Evolutionary conservation across 2,329 filamentous ascomycete genomes (phyloP).

Genomic region (Karstenula rhodostoma): DNA sequence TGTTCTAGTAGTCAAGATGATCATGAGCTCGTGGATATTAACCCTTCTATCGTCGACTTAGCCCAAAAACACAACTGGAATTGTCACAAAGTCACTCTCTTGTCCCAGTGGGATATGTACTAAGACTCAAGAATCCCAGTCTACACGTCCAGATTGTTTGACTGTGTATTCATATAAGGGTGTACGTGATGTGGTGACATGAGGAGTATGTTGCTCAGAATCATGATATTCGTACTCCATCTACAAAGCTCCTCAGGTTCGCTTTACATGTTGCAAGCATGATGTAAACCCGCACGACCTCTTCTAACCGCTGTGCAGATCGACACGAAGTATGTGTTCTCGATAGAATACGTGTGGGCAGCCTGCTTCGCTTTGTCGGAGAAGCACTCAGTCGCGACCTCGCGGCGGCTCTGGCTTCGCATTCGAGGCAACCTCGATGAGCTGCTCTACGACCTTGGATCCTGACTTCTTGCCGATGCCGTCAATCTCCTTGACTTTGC

Average conservation of each 20-base stretch:
- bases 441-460: constrained; percentile 79
- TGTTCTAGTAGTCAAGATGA: no score
- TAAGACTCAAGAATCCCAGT: no score
- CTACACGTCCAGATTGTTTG: no score
- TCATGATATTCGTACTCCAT: constrained; percentile 11
- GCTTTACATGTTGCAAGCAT: background rate
- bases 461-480: constrained; percentile 81
- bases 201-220: background rate
- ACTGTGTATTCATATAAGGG: no score
- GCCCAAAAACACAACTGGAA: no score
- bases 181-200: background rate
- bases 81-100: no score
- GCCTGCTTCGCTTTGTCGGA: background rate
- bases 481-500: constrained; percentile 83
- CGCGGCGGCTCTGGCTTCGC: constrained; percentile 76
- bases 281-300: background rate
- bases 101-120: no score
- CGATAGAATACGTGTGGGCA: background rate
- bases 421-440: constrained; percentile 85
- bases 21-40: no score
- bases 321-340: background rate
- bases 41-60: no score
- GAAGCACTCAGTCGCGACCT: constrained; percentile 11
- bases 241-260: background rate
- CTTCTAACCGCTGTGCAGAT: background rate